Evolutionary conservation across 768 basidiomycete species (phyloP).

Genomic region (Cubamyces sp.): DNA sequence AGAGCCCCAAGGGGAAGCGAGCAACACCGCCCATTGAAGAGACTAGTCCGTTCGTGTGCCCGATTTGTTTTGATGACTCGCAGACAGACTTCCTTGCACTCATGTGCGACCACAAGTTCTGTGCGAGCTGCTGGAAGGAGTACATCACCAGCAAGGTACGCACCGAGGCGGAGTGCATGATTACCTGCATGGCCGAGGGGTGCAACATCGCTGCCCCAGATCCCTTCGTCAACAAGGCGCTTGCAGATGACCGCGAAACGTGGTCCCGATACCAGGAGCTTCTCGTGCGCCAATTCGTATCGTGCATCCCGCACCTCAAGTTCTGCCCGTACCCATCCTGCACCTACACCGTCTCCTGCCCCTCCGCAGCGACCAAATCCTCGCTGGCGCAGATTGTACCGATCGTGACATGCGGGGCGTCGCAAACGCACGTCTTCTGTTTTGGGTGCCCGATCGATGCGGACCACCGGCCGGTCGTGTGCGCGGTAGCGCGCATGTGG

Average conservation of each 20-base stretch:
- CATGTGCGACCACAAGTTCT: constrained; percentile 85
- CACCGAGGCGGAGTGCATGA: constrained; percentile 73
- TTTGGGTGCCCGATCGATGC: constrained; percentile 90
- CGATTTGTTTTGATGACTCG: constrained; percentile 89
- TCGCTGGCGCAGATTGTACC: constrained; percentile 83
- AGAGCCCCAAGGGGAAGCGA: constrained; percentile 35
- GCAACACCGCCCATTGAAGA: constrained; percentile 35
- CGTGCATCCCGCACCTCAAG: constrained; percentile 78
- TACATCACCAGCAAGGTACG: constrained; percentile 82
- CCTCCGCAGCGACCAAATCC: constrained; percentile 73
- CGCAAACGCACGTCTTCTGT: constrained; percentile 78
- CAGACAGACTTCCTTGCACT: constrained; percentile 67
- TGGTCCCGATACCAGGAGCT: constrained; percentile 84
- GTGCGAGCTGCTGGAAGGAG: constrained; percentile 80
- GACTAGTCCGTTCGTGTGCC: constrained; percentile 77
- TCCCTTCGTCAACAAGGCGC: constrained; percentile 57
- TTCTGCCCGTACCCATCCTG: constrained; percentile 97
- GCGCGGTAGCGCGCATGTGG: constrained; percentile 90
- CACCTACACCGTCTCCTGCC: constrained; percentile 92
- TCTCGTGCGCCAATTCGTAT: constrained; percentile 88
- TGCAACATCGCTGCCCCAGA: constrained; percentile 71
- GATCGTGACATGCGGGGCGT: constrained; percentile 82
- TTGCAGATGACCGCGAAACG: constrained; percentile 57
- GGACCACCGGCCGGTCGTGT: constrained; percentile 93
- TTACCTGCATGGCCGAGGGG: constrained; percentile 82